Conservation (phyloP, 148 eudicot species). For the Arctostaphylos glauca region DNA sequence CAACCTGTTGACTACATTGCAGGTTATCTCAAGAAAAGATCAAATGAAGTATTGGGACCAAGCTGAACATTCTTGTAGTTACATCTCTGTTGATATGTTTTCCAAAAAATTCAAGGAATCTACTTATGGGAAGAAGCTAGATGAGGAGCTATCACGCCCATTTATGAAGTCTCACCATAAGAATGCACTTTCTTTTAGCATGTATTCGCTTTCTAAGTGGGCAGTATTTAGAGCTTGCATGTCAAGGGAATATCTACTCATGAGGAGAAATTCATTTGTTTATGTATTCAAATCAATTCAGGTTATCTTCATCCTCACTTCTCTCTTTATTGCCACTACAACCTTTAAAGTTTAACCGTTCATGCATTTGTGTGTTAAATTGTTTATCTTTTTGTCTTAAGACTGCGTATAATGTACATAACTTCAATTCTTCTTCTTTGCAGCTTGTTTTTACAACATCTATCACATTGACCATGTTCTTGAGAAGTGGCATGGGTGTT, state of each 20-base stretch:
- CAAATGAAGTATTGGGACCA: slow-evolving; percentile 64
- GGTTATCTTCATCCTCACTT: slow-evolving; percentile 27
- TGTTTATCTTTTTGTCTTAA: not conserved
- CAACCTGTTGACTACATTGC: not conserved
- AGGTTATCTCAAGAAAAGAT: slow-evolving; percentile 84
- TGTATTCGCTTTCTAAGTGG: slow-evolving; percentile 59
- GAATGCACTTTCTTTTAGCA: slow-evolving; percentile 38
- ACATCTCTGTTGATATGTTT: slow-evolving; percentile 47
- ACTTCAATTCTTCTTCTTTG: slow-evolving; percentile 8
- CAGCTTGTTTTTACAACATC: slow-evolving; percentile 61
- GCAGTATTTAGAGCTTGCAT: slow-evolving; percentile 66
- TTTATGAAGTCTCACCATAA: slow-evolving; percentile 40
- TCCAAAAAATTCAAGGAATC: slow-evolving; percentile 48
- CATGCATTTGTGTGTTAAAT: not conserved
- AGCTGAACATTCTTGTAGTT: slow-evolving; percentile 33
- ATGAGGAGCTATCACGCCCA: slow-evolving; percentile 43
- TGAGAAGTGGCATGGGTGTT: slow-evolving; percentile 54
- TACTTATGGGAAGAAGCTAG: slow-evolving; percentile 38
- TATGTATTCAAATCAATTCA: slow-evolving; percentile 64
- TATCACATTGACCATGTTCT: slow-evolving; percentile 59
- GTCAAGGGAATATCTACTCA: slow-evolving; percentile 68
- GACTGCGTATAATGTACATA: not conserved
- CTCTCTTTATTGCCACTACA: not conserved
- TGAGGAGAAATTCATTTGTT: slow-evolving; percentile 69
- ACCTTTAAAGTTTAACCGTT: not conserved